Evolutionary conservation across 2,329 filamentous ascomycete species (phyloP).

Genomic region (Sporothrix pallida): DNA sequence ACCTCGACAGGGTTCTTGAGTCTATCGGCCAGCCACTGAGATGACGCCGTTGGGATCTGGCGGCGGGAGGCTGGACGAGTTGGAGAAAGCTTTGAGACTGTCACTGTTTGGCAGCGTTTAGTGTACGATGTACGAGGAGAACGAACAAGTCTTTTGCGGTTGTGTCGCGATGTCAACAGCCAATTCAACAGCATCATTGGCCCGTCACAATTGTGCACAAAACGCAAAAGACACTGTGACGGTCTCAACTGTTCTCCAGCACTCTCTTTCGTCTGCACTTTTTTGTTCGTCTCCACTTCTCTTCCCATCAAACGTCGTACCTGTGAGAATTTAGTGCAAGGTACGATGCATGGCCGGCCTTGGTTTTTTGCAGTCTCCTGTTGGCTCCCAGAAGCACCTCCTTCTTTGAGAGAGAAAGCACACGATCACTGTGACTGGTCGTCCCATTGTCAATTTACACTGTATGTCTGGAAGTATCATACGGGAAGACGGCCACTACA

Average conservation of each 20-base stretch:
- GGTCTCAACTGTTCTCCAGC: neutral
- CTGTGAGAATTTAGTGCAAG: constrained; percentile 32
- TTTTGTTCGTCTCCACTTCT: neutral
- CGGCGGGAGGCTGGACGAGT: neutral
- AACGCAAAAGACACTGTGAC: neutral
- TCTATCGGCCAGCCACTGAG: constrained; percentile 22
- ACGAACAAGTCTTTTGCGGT: neutral
- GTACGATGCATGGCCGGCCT: neutral
- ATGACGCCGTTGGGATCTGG: neutral
- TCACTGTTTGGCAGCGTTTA: too few relatives aligned
- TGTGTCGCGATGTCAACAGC: neutral
- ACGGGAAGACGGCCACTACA: too few relatives aligned
- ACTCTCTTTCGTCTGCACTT: neutral
- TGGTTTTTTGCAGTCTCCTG: neutral
- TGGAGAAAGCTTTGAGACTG: neutral
- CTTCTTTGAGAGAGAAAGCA: too few relatives aligned
- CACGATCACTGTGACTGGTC: too few relatives aligned
- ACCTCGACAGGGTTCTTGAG: neutral
- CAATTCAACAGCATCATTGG: constrained; percentile 10
- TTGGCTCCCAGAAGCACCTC: too few relatives aligned
- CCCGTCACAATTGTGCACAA: neutral
- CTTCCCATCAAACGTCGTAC: neutral
- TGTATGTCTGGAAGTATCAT: too few relatives aligned
- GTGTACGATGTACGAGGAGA: too few relatives aligned
- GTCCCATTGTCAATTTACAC: too few relatives aligned